A percentile compares a stretch with the other conserved stretches of the same genome.
Conservation (phyloP, 1,139 yeast species). For the Geotrichum phurueaensis region DNA sequence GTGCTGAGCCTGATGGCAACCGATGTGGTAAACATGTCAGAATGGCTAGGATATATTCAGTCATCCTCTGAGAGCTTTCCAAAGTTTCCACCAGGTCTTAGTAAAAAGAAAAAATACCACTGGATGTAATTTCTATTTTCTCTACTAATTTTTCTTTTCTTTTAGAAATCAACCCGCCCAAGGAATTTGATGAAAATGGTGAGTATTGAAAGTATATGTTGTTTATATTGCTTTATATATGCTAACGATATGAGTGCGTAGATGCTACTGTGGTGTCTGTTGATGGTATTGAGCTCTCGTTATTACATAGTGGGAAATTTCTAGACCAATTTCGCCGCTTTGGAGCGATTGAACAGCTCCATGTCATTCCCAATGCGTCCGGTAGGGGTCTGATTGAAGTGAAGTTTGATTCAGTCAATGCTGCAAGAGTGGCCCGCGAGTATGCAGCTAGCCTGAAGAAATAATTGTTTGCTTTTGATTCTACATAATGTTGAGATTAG, state of each 20-base stretch:
- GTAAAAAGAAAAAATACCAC: neutral
- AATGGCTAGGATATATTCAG: conserved; percentile 10
- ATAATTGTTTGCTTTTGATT: neutral
- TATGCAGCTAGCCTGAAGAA: neutral
- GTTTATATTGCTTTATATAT: neutral
- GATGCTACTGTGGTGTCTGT: conserved; percentile 6
- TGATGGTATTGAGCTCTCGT: conserved; percentile 1
- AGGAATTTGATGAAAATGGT: conserved; percentile 1
- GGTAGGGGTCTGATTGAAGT: conserved; percentile 3
- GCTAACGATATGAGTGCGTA: neutral
- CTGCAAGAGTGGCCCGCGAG: conserved; percentile 5
- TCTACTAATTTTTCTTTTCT: neutral
- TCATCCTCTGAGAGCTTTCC: neutral
- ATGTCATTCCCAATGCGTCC: neutral
- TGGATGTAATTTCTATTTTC: neutral
- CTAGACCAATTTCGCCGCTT: neutral
- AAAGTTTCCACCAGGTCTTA: conserved; percentile 12
- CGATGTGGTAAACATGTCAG: conserved; percentile 11
- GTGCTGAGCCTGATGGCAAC: conserved; percentile 11
- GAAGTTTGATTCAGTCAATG: neutral
- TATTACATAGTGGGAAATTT: conserved; percentile 5
- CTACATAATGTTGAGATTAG: neutral
- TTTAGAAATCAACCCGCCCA: neutral
- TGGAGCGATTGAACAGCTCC: conserved; percentile 6
- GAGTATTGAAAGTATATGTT: neutral